A percentile compares a stretch with the other conserved stretches of the same genome.
These are phyloP conservation scores for Botrytis hyacinthi DNA, from an alignment of 2,329 filamentous ascomycete species.

Conservation along the genomic window DNA sequence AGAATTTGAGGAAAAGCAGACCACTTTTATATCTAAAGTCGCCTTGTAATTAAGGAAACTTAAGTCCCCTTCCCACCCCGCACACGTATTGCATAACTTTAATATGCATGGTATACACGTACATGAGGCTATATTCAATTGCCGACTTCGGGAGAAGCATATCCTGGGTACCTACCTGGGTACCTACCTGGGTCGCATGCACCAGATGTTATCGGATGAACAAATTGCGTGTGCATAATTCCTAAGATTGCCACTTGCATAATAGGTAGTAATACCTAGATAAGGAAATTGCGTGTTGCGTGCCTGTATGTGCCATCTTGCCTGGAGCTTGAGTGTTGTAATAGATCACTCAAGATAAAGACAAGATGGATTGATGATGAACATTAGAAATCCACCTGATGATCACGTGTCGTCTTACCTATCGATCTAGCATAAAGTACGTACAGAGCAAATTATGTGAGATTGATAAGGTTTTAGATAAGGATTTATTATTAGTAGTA, in stretches of 20 bases:
- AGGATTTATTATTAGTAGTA: background rate
- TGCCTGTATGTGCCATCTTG: background rate
- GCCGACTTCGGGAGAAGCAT: background rate
- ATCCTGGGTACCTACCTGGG: background rate
- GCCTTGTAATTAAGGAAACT: background rate
- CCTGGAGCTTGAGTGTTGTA: background rate
- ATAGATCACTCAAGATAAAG: background rate
- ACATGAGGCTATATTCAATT: background rate
- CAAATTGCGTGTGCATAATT: background rate
- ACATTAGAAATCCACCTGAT: background rate
- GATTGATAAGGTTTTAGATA: background rate
- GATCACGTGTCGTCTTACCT: background rate
- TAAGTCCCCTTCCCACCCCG: background rate
- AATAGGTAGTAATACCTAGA: background rate
- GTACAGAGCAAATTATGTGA: background rate
- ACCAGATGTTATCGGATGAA: background rate
- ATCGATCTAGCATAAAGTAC: background rate
- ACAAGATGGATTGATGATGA: background rate
- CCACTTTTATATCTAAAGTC: background rate
- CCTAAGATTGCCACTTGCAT: background rate
- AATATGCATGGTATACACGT: background rate
- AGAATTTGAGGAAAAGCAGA: background rate
- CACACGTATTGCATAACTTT: background rate
- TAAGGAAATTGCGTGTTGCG: background rate
- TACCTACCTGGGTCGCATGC: background rate